Base-by-base conservation (phyloP, 129 eudicot species). In the Pseudognaphalium luteoalbum region DNA sequence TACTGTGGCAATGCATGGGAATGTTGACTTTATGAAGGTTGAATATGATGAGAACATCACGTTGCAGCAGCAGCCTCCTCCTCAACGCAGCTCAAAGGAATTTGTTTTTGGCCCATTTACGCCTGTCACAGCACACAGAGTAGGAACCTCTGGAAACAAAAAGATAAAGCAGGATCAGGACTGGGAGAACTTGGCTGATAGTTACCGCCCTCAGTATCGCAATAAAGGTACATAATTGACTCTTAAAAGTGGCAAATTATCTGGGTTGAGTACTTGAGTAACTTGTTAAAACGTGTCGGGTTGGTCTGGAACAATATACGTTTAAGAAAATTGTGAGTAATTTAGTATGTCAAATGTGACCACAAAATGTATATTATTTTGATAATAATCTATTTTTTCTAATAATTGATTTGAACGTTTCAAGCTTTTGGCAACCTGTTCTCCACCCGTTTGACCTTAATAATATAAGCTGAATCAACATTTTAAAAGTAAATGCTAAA, bases 101-200 rank as follows among this genome's bases (percentile, higher is more conserved):
- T 88, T 88, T 61, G 91, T 84, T 34, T 91, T 88, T 86, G 96
- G 95, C 52, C 95, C 95, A 3, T 89, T 89, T 52, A 34, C 83
- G 0, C 91, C 91, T 52, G 78, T 80, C 42, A 76, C 42, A 54
- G 68, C 78, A 33, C 81, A 83, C 33, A 80, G 56, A 50, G 29
- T 50, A 51, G 77, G 70, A 22, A 51, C 28, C 61, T 70, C 83
- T 60, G 86, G 77, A 50, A 82, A 68, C 70, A 71, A 78, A 68
- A 84, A 63, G 29, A 41, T 22, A 28, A 74, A 60, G 83, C 88
- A 72, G 81, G 60, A 74, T 83, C 90, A 81, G 41, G 89, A 88
- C 64, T 86, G 85, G 88, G 96, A 88, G 77, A 85, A 81, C 30
- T 79, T 86, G 74, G 87, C 90, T 69, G 77, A 80, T 82, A 68